Conservation (phyloP, 1,139 yeast genomes). For the Blastobotrys serpentis region DNA sequence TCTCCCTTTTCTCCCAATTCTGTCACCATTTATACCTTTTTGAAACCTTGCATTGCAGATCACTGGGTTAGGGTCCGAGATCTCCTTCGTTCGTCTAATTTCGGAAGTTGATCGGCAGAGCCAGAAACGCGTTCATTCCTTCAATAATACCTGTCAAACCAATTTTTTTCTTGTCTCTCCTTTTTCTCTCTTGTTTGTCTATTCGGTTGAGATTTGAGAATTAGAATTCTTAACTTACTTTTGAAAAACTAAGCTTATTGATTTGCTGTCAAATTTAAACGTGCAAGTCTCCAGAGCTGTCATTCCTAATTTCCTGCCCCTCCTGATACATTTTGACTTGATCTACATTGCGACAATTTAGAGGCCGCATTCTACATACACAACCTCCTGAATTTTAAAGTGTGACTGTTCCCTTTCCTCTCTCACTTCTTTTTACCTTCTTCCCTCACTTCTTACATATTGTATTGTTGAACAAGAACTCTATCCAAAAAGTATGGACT, state of each 20-base stretch:
- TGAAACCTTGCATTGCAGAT: slow-evolving; percentile 5
- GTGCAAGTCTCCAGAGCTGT: background rate
- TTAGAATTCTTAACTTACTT: background rate
- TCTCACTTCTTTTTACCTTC: background rate
- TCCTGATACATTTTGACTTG: background rate
- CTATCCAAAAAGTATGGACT: slow-evolving; percentile 7
- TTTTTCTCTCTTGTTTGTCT: background rate
- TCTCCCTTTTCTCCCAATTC: background rate
- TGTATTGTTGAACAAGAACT: background rate
- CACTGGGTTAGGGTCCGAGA: slow-evolving; percentile 6
- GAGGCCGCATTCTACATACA: slow-evolving; percentile 4
- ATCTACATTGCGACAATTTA: background rate
- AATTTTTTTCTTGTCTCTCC: background rate
- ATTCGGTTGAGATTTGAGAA: background rate
- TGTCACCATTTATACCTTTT: background rate
- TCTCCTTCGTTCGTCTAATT: slow-evolving; percentile 3
- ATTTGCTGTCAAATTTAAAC: no score
- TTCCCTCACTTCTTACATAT: background rate
- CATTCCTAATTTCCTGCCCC: background rate
- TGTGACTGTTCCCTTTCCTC: background rate
- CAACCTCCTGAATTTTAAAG: slow-evolving; percentile 1
- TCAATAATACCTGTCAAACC: background rate
- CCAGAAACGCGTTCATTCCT: slow-evolving; percentile 6
- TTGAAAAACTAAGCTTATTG: no score
- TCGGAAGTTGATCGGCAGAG: background rate